These are phyloP conservation scores for Colletotrichum lindemuthianum DNA, from an alignment of 2,329 filamentous ascomycete genomes.

Conservation along the genomic window DNA sequence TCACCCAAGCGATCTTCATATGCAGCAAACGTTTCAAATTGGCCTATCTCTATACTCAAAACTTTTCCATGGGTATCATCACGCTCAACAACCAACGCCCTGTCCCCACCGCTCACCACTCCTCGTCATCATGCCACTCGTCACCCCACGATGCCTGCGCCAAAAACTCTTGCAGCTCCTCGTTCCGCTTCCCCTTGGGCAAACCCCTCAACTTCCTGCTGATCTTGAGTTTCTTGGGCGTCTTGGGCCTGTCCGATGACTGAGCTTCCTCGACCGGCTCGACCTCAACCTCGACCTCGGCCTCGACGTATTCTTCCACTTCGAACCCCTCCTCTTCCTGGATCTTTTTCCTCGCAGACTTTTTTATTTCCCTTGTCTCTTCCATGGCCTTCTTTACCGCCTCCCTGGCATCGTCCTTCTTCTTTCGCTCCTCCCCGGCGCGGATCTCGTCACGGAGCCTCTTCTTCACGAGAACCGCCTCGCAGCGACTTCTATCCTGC, in stretches of 20 bases:
- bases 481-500: neutral
- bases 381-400: neutral
- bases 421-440: slow-evolving; percentile 2
- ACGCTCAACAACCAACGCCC: no score
- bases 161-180: no score
- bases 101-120: no score
- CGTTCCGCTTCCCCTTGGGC: no score
- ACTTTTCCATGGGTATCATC: no score
- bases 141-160: no score
- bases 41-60: no score
- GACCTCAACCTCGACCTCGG: neutral
- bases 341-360: slow-evolving; percentile 4
- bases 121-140: no score
- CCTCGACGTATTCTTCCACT: neutral
- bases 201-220: no score
- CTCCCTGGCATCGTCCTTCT: neutral
- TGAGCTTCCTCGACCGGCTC: neutral
- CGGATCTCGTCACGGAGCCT: neutral
- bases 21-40: no score
- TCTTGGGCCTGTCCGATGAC: neutral
- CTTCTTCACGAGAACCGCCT: neutral
- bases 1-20: no score
- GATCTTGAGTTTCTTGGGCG: neutral
- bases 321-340: neutral
- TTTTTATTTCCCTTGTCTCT: slow-evolving; percentile 1